Base-by-base conservation (phyloP, 306 rosid genomes). In the Sicyos baderoa region DNA sequence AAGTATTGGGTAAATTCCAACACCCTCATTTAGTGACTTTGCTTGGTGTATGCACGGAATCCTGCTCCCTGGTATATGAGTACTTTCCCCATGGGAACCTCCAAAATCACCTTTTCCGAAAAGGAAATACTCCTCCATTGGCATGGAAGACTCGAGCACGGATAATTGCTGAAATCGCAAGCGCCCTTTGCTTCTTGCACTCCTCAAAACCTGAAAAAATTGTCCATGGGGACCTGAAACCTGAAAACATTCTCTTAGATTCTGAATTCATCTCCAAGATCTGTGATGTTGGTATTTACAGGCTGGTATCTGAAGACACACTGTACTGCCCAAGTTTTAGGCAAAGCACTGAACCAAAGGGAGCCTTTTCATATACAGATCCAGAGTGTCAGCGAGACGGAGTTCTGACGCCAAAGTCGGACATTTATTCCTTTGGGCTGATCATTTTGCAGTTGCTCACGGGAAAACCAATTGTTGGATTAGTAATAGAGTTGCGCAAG, bases 101-200 rank as follows among this genome's bases (percentile, higher is more conserved):
- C 74, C 85, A 87, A 74, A 83, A 82, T 72, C 83, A 84, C 70
- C 87, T 89, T 68, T 86, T 82, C 54, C 86, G 82, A 49, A 89
- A 81, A 79, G 81, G 80, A 74, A 85, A 77, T 48, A 72, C 53
- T 54, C 75, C 78, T 72, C 79, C 88, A 23, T 55, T 89, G 75
- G 56, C 87, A 50, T 91, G 97, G 96, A 83, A 87, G 81, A 80
- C 59, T 78, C 82, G 95, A 74, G 82, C 76, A 53, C 84, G 83
- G 29, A 78, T 91, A 78, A 80, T 91, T 76, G 80, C 95, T 12
- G 91, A 91, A 80, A 89, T 85, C 0, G 81, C 91, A n/a, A 89
- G 90, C 64, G 97, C 87, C 52, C 97, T 91, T 68, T 85, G 89
- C 86, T 87, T 91, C 85, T 83, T 91, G 81, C 97, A 91, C 82